Conservation (phyloP, 495 filamentous ascomycete species). For the Pyrenopolyporus hunteri region DNA sequence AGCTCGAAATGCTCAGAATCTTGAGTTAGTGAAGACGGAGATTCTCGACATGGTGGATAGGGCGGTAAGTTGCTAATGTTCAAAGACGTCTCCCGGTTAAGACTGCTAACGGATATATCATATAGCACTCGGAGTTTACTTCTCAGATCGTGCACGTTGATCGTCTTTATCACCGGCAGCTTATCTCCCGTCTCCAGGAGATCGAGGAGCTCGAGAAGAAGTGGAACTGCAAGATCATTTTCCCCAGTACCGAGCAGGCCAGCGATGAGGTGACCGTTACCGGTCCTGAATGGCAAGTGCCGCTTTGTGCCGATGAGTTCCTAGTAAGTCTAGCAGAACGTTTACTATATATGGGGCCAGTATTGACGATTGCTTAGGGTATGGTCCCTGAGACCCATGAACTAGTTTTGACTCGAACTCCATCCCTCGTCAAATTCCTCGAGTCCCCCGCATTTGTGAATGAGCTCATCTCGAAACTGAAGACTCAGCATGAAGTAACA, state of each 20-base stretch:
- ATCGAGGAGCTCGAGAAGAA: conserved; percentile 96
- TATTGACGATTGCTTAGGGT: conserved; percentile 60
- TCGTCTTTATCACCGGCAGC: conserved; percentile 91
- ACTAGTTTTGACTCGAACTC: conserved; percentile 76
- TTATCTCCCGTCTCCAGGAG: conserved; percentile 82
- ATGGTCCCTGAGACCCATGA: conserved; percentile 98
- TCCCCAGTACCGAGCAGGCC: conserved; percentile 95
- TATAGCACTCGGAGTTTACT: conserved; percentile 90
- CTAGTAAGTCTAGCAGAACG: conserved; percentile 60
- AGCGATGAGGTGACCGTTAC: conserved; percentile 95
- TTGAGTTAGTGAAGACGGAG: conserved; percentile 97
- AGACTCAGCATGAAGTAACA: conserved; percentile 88
- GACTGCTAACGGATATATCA: conserved; percentile 1
- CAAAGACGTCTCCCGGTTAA: not conserved
- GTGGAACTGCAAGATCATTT: conserved; percentile 98
- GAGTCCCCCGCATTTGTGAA: conserved; percentile 75
- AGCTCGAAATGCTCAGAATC: conserved; percentile 92
- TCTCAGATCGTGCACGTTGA: conserved; percentile 91
- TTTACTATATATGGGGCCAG: not conserved
- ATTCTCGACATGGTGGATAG: conserved; percentile 99
- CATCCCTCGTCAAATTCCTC: conserved; percentile 77
- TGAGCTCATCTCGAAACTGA: conserved; percentile 82
- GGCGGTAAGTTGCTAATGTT: conserved; percentile 62
- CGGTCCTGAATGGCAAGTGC: conserved; percentile 96
- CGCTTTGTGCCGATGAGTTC: conserved; percentile 92